phyloP scores from a whole-genome alignment of 805 yeast genomes.

The Candida pini region DNA sequence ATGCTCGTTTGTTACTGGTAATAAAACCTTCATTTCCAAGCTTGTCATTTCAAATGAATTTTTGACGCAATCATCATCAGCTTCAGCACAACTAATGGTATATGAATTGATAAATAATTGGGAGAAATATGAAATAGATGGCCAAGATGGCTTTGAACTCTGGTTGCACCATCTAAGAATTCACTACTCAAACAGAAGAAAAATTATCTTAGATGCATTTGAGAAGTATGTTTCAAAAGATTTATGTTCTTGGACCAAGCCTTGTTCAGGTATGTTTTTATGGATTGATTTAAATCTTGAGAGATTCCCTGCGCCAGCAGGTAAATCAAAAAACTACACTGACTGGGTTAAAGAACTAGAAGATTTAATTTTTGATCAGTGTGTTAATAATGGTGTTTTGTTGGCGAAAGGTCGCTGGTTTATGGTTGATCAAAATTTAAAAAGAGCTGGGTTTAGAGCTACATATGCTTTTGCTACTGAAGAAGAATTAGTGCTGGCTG shows the following conservation, averaged over 20 bases:
- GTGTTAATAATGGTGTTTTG: conserved; percentile 21
- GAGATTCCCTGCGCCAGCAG: conserved; percentile 32
- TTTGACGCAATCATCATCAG: conserved; percentile 68
- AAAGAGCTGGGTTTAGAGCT: conserved; percentile 27
- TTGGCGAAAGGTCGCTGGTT: conserved; percentile 33
- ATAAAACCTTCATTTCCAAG: conserved; percentile 46
- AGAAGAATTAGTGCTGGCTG: conserved; percentile 19
- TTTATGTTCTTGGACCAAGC: conserved; percentile 36
- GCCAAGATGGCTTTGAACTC: conserved; percentile 51
- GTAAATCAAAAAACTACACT: conserved; percentile 22
- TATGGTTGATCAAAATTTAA: conserved; percentile 17
- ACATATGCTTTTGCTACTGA: conserved; percentile 27
- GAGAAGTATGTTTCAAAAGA: conserved; percentile 40
- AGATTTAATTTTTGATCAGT: conserved; percentile 20
- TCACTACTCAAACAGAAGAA: conserved; percentile 62
- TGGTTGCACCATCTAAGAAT: conserved; percentile 63
- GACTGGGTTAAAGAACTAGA: conserved; percentile 29
- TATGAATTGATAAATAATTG: conserved; percentile 57
- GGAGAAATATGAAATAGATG: conserved; percentile 31
- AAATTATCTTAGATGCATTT: conserved; percentile 48
- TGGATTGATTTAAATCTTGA: conserved; percentile 37
- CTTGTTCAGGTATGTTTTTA: conserved; percentile 41
- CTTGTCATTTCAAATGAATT: conserved; percentile 59
- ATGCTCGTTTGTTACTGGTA: conserved; percentile 69
- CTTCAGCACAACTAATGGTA: conserved; percentile 59